These are phyloP conservation scores for Pichia membranifaciens DNA, from an alignment of 805 yeast species.

Conservation along the genomic window DNA sequence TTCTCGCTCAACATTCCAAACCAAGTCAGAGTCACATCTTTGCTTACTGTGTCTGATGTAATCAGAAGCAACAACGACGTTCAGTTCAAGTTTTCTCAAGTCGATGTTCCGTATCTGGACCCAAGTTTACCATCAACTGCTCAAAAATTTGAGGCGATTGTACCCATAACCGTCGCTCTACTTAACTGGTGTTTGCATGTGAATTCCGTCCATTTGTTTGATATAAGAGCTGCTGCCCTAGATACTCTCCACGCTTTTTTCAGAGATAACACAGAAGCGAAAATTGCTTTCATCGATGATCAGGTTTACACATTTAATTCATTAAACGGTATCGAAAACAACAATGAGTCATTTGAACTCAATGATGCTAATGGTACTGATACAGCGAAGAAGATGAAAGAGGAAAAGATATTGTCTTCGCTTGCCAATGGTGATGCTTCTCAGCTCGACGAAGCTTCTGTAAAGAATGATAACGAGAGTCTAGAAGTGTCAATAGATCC, in stretches of 20 bases:
- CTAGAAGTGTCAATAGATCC: slow-evolving; percentile 8
- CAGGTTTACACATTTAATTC: slow-evolving; percentile 48
- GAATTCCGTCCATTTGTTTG: slow-evolving; percentile 81
- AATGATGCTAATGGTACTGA: slow-evolving; percentile 4
- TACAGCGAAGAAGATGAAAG: neutral
- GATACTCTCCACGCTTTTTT: slow-evolving; percentile 64
- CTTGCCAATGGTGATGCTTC: neutral
- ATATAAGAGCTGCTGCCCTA: slow-evolving; percentile 69
- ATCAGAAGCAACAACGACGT: slow-evolving; percentile 59
- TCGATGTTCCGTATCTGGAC: slow-evolving; percentile 90
- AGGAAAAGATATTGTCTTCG: neutral
- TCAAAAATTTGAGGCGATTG: slow-evolving; percentile 30
- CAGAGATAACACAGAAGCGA: slow-evolving; percentile 55
- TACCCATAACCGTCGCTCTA: slow-evolving; percentile 72
- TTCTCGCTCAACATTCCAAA: slow-evolving; percentile 64
- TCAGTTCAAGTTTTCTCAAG: slow-evolving; percentile 66
- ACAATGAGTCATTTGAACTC: neutral
- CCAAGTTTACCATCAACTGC: slow-evolving; percentile 38
- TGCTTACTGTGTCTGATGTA: slow-evolving; percentile 71
- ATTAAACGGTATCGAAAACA: slow-evolving; percentile 20
- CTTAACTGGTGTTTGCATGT: slow-evolving; percentile 76
- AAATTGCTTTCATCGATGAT: slow-evolving; percentile 54
- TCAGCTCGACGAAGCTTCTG: neutral
- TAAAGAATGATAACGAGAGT: neutral
- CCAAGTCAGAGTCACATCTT: slow-evolving; percentile 58